Base-by-base conservation (phyloP, 768 basidiomycete species). In the Mycena maculata region DNA sequence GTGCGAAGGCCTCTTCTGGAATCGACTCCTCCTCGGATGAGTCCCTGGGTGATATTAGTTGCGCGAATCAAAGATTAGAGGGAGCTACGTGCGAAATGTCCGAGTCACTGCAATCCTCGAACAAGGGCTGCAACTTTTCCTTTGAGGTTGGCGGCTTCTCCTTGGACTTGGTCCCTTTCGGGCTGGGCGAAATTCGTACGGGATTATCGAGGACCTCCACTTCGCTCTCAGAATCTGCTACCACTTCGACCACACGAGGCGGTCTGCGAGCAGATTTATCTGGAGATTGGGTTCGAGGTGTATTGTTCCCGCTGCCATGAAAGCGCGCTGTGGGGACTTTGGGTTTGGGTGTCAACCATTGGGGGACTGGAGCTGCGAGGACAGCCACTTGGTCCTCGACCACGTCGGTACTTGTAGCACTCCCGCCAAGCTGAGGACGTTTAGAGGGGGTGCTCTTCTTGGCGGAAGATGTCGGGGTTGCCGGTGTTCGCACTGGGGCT, bases 41-140 rank as follows among this genome's bases (percentile, higher is more conserved):
- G n/a, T 47, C 55, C 2, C 54, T 49, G 18, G 13, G 4, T 22
- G 27, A 49, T 23, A 13, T 20, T 9, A 45, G 25, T 28, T n/a
- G 10, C n/a, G 27, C 2, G 13, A 22, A 28, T 5, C 27, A 31
- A 20, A 25, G 25, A n/a, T 23, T 2, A 22, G 49, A 41, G 22
- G 3, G 28, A 53, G 18, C 13, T 13, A 50, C 63, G 42, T 53
- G 16, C 63, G 63, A 52, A 12, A 45, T 75, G 22, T 52, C 55
- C 39, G 68, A 74, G 8, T 78, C 79, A 23, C 81, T 82, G 27
- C n/a, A n/a, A n/a, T 76, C 77, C 22, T 62, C 71, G 67, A 76
- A 77, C 45, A 79, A 70, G 49, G 76, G 60, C 33, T 74, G 36
- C 9, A 57, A 52, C 38, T 49, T 66, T 54, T 18, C 30, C 38